Conservation (phyloP, 495 filamentous ascomycete genomes). For the Aspergillus kassunensis region DNA sequence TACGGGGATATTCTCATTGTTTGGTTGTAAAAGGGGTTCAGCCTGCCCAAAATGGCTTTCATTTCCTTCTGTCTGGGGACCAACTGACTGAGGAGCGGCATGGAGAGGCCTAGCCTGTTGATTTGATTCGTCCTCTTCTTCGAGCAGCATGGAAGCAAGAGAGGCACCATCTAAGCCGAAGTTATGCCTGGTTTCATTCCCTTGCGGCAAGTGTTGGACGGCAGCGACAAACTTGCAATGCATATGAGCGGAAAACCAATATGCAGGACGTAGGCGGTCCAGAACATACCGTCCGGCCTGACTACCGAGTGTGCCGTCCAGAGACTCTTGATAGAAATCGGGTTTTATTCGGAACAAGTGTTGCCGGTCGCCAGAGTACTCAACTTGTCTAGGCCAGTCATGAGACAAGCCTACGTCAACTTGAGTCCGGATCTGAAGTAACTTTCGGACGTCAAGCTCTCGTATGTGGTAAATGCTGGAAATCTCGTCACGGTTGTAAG, state of each 20-base stretch:
- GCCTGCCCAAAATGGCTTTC: neutral
- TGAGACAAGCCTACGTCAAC: constrained; percentile 89
- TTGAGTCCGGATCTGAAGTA: constrained; percentile 77
- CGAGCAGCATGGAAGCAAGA: neutral
- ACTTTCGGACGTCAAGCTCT: constrained; percentile 85
- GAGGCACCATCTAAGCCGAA: constrained; percentile 24
- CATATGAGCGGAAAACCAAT: constrained; percentile 94
- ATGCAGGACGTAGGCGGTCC: constrained; percentile 70
- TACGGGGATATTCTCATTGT: neutral
- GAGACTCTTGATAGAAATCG: constrained; percentile 69
- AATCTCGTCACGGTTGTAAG: constrained; percentile 69
- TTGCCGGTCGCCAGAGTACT: constrained; percentile 62
- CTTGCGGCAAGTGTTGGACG: constrained; percentile 49
- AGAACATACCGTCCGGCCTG: constrained; percentile 72
- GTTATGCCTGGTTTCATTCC: neutral
- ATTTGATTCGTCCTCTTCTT: constrained; percentile 1
- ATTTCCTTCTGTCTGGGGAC: neutral
- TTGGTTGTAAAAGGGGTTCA: neutral
- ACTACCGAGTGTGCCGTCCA: constrained; percentile 68
- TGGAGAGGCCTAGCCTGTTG: neutral
- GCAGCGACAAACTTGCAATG: constrained; percentile 80
- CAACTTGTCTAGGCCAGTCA: constrained; percentile 86
- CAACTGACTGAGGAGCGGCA: neutral
- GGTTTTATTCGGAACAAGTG: constrained; percentile 66
- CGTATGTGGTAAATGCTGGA: constrained; percentile 82